These are phyloP conservation scores for Phyllosticta ampelicida DNA, from an alignment of 2,329 filamentous ascomycete genomes.

Conservation along the genomic window DNA sequence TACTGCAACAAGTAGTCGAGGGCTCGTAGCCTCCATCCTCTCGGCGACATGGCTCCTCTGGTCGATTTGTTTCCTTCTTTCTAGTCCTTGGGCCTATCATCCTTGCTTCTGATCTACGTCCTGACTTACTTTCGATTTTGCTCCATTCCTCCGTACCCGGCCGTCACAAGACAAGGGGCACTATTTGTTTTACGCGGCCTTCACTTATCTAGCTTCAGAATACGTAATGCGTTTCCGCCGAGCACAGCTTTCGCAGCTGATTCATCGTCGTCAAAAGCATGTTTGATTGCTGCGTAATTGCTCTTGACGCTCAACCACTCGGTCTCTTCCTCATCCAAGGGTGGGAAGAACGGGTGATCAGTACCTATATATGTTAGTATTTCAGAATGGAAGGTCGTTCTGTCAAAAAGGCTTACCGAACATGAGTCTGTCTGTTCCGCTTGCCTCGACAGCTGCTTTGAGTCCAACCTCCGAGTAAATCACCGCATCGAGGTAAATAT, in stretches of 20 bases:
- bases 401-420: constrained; percentile 45
- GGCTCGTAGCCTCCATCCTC: neutral
- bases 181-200: neutral
- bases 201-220: constrained; percentile 29
- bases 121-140: neutral
- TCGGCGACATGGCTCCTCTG: neutral
- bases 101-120: neutral
- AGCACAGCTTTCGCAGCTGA: constrained; percentile 43
- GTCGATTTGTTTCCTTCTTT: neutral
- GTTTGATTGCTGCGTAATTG: constrained; percentile 47
- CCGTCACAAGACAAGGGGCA: neutral
- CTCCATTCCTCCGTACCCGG: neutral
- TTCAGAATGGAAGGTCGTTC: neutral
- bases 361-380: constrained; percentile 39
- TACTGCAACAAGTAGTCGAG: constrained; percentile 14
- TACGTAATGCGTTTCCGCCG: constrained; percentile 48
- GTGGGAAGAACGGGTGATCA: constrained; percentile 79
- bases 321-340: constrained; percentile 49
- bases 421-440: constrained; percentile 58
- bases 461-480: constrained; percentile 68
- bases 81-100: neutral
- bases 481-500: constrained; percentile 82
- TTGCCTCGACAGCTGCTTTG: constrained; percentile 57
- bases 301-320: constrained; percentile 60
- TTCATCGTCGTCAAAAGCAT: constrained; percentile 37